phyloP scores from a whole-genome alignment of 306 rosid genomes.

The Trichosanthes cucumerina region DNA sequence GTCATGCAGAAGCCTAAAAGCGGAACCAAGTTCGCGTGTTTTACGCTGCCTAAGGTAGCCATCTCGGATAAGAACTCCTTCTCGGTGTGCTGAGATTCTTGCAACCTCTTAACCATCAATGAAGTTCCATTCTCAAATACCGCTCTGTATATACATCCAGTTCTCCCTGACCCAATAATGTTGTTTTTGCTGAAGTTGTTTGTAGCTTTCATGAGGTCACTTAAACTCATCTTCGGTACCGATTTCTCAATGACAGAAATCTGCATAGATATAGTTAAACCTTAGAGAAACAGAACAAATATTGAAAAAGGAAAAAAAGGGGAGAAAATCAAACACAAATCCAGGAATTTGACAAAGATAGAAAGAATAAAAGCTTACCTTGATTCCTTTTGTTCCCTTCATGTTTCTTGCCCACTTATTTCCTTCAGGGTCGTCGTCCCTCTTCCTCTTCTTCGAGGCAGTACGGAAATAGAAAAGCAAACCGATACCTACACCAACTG shows the following conservation, averaged over 20 bases:
- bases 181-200: constrained; percentile 59
- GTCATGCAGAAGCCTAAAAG: constrained; percentile 81
- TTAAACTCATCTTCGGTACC: constrained; percentile 67
- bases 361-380: constrained; percentile 38
- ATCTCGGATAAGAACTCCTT: constrained; percentile 83
- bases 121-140: constrained; percentile 62
- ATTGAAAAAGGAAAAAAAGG: not conserved
- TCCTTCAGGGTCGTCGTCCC: constrained; percentile 85
- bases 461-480: constrained; percentile 59
- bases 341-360: not conserved
- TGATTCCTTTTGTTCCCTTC: constrained; percentile 63
- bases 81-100: constrained; percentile 74
- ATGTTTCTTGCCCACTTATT: constrained; percentile 89
- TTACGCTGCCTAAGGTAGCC: constrained; percentile 61
- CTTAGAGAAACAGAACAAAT: not conserved
- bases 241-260: constrained; percentile 84
- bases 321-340: not conserved
- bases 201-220: constrained; percentile 94
- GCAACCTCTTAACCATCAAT: constrained; percentile 87
- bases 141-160: constrained; percentile 77
- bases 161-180: constrained; percentile 73
- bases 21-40: constrained; percentile 74
- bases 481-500: constrained; percentile 32
- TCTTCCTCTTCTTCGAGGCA: constrained; percentile 53
- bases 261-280: constrained; percentile 18